Evolutionary conservation across 345 rosid genomes (phyloP), one percentile per base, ranked within the genome.

Genomic region (Bruguiera sexangula): DNA sequence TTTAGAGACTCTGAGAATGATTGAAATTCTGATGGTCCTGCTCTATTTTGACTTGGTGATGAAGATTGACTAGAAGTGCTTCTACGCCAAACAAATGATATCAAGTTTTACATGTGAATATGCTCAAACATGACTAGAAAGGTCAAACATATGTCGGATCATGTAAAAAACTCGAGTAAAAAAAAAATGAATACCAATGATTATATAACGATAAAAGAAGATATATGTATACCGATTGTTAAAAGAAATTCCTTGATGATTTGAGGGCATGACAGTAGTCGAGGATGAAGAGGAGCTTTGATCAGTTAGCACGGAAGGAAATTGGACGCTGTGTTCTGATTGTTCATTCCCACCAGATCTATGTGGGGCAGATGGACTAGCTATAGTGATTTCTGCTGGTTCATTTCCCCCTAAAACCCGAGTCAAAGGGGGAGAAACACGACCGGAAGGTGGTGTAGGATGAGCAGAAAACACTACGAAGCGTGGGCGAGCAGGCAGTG

Each of bases 11-110:
- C 96, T 31, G 99, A 92, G 83, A 90, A 86, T 26, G 96, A 84
- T 53, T 87, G 99, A 65, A 87, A 72, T 20, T 95, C 98, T 2
- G 98, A 92, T 64, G 97, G 91, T 67, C 98, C 96, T 2, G 85
- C 97, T 81, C 81, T 78, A 61, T 92, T 93, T 78, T 89, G 92
- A 79, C 21, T 64, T 22, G 78, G 74, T 3, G 48, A 54, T n/a
- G 80, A 70, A 55, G 86, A 76, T 65, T 36, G 72, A 46, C 78
- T 71, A 31, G 82, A 67, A 68, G 70, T 66, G 66, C 61, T 57
- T 59, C 80, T 72, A 52, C 15, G 1, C 20, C 65, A 69, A 68
- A 67, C 5, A 36, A 70, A 71, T 29, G 34, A 63, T 30, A 54
- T 6, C 22, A n/a, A 54, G 8, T 6, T n/a, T 20, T 20, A 54